Base-by-base conservation (phyloP, 1,139 yeast species). In the Geotrichum histeridarum region DNA sequence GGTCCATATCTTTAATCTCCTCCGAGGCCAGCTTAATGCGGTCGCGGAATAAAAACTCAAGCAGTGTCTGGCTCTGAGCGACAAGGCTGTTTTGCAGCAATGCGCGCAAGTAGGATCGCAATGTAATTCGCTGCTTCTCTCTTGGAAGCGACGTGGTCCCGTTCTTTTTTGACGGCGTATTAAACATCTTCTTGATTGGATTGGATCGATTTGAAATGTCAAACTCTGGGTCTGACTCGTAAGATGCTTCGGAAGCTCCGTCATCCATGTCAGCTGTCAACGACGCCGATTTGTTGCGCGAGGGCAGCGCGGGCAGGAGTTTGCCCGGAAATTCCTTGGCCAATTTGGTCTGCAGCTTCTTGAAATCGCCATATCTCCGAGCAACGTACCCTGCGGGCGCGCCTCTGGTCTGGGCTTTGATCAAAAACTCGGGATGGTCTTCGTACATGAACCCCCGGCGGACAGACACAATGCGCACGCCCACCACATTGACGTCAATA, bases 91-190 rank as follows among this genome's bases (percentile, higher is more conserved):
- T 78, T 36, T 77, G 72, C 4, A 80, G 64, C 17, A 90, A 69
- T 4, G 76, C 68, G 42, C 77, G 73, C 53, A 91, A 64, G 64
- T 86, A 91, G 0, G 91, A 88, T 53, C 97, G 74, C 42, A 91
- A 71, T 0, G 94, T 80, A 17, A 89, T 76, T 46, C 98, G 73
- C 60, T 88, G 77, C 61, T 82, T 83, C 67, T 91, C 98, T 22
- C 85, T 73, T 1, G 78, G 77, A 6, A 81, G 67, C 33, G 54
- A 57, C 5, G 46, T 39, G 6, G 41, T 15, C 14, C 50, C 41
- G 14, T 15, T 32, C 14, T 41, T 48, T 31, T 39, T 48, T 32
- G n/a, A 18, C n/a, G 44, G 33, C 12, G 9, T 36, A 35, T 15
- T n/a, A n/a, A 22, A 31, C 8, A 52, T 14, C 17, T 35, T 42